Conservation (phyloP, 129 eudicot species). For the Flaveria brownii region DNA sequence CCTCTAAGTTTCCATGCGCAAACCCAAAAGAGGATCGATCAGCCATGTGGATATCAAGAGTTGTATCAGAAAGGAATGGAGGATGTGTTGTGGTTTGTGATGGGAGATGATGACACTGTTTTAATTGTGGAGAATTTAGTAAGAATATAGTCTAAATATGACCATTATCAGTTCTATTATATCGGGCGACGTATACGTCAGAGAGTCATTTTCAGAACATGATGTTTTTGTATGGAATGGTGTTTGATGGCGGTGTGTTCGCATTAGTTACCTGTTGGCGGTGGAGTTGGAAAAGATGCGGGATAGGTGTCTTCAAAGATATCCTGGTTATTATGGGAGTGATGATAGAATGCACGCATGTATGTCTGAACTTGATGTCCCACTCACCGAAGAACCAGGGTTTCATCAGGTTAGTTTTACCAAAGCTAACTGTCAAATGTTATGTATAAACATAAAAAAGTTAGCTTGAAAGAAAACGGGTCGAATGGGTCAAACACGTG, state of each 20-base stretch:
- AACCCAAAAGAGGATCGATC: conserved; percentile 49
- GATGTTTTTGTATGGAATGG: conserved; percentile 63
- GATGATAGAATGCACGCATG: conserved; percentile 74
- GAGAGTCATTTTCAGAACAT: conserved; percentile 63
- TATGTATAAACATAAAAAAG: background rate
- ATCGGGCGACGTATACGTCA: conserved; percentile 55
- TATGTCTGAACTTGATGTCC: conserved; percentile 63
- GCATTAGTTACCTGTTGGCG: conserved; percentile 69
- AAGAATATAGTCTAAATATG: conserved; percentile 49
- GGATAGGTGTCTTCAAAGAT: conserved; percentile 66
- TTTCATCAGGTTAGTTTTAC: conserved; percentile 62
- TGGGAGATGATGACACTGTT: too few species aligned
- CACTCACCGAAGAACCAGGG: conserved; percentile 59
- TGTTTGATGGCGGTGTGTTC: conserved; percentile 77
- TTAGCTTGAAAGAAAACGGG: background rate
- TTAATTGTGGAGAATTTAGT: conserved; percentile 65
- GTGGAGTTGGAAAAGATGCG: conserved; percentile 53
- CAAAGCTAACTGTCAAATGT: background rate
- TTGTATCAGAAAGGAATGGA: conserved; percentile 58
- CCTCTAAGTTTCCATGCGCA: conserved; percentile 52
- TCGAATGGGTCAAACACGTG: background rate
- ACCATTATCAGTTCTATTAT: conserved; percentile 64
- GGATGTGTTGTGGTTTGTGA: conserved; percentile 68
- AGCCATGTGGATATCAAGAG: conserved; percentile 60
- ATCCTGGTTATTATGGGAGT: conserved; percentile 59